Evolutionary conservation across 2,329 filamentous ascomycete genomes (phyloP), one percentile per base, ranked within the genome.

Genomic region (Nemania bipapillata): DNA sequence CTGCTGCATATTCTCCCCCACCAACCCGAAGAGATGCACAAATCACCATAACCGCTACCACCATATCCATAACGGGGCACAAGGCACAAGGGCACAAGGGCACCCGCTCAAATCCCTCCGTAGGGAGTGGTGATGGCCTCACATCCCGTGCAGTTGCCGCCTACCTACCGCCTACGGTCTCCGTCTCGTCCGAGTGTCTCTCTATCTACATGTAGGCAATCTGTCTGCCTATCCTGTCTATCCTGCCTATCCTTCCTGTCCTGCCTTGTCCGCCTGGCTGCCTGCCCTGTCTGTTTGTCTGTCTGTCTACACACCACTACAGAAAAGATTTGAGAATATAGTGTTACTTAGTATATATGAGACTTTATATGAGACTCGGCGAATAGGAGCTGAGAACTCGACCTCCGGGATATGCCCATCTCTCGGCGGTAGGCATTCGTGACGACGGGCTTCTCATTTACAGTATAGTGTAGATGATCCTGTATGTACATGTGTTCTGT

Each of bases 61-160:
- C 63, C 63, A 58, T 26, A 42, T 72, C 69, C 56, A 32, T 57
- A 70, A 73, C 69, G 69, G 68, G 66, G 63, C 35, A 37, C 69
- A 67, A 72, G 71, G 72, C n/a, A n/a, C n/a, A n/a, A n/a, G n/a
- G n/a, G n/a, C n/a, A n/a, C n/a, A n/a, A n/a, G n/a, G n/a, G n/a
- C 72, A 70, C 65, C 63, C 71, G 70, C 65, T 28, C 67, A 47
- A 65, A 65, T 69, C 70, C n/a, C n/a, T 68, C 62, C 63, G 63
- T 69, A 69, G 35, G 11, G 26, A 56, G 12, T 73, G 72, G 59
- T 58, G 74, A 75, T 73, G 68, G 70, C 71, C 63, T 75, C 73
- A 70, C 66, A 68, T 69, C 69, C 71, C 65, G 66, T 49, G 56
- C 49, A 61, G 63, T 50, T 45, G 62, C 65, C 56, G 42, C 61